Evolutionary conservation across 768 basidiomycete species (phyloP).

Genomic region (Amanita molliuscula): DNA sequence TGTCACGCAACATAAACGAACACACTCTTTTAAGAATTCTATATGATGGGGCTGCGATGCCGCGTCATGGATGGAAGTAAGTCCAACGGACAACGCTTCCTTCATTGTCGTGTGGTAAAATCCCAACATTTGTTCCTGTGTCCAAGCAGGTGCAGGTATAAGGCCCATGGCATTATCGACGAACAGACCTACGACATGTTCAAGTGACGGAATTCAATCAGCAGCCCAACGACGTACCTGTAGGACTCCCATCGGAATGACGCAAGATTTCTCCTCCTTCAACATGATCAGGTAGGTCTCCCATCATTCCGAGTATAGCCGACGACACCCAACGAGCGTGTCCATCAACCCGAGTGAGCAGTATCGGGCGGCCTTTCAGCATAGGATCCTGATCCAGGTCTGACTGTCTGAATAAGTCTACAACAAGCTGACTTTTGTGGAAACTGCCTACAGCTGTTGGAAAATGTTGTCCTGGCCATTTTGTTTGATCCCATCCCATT

Average conservation of each 20-base stretch:
- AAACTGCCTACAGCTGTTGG: conserved; percentile 53
- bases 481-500: conserved; percentile 92
- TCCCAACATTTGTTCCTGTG: conserved; percentile 41
- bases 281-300: conserved; percentile 32
- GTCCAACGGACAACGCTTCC: conserved; percentile 67
- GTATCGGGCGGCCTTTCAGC: conserved; percentile 61
- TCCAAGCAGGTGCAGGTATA: conserved; percentile 56
- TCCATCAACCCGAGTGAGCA: conserved; percentile 66
- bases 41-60: conserved; percentile 38
- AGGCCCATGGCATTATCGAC: conserved; percentile 84
- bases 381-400: conserved; percentile 66
- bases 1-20: background rate
- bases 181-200: conserved; percentile 45
- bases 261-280: conserved; percentile 34
- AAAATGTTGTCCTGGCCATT: conserved; percentile 53
- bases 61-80: conserved; percentile 88
- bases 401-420: conserved; percentile 27
- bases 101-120: conserved; percentile 55
- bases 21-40: conserved; percentile 56
- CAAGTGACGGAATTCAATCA: background rate
- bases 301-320: conserved; percentile 55
- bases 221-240: conserved; percentile 25
- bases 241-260: conserved; percentile 40
- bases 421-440: background rate
- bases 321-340: conserved; percentile 86